A percentile compares a stretch with the other conserved stretches of the same genome.
Conservation (phyloP, 257 asterid species). For the Solanum rostratum region DNA sequence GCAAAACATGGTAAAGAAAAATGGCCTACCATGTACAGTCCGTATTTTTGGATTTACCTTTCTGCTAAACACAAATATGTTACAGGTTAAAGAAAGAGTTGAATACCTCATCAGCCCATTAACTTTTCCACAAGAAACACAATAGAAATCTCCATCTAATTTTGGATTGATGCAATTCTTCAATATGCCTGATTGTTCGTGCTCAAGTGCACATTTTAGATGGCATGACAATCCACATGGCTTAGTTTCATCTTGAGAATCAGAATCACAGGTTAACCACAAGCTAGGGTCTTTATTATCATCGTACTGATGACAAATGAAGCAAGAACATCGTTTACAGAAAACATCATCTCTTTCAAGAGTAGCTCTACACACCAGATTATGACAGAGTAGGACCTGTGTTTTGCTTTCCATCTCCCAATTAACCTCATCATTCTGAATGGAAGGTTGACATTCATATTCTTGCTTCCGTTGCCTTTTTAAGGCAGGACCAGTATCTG, state of each 20-base stretch:
- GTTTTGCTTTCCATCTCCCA: slow-evolving; percentile 15
- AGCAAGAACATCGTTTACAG: slow-evolving; percentile 82
- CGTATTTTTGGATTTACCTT: not conserved
- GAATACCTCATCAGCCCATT: slow-evolving; percentile 63
- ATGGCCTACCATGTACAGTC: not conserved
- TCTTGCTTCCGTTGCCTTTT: slow-evolving; percentile 47
- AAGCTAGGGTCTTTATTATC: slow-evolving; percentile 85
- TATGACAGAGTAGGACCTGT: slow-evolving; percentile 32
- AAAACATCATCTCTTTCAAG: slow-evolving; percentile 32
- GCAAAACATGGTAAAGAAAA: not conserved
- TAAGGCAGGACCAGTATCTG: slow-evolving; percentile 21
- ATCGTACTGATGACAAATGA: slow-evolving; percentile 60
- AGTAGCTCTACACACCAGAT: slow-evolving; percentile 69
- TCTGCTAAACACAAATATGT: not conserved
- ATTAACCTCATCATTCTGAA: slow-evolving; percentile 20
- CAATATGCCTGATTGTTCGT: slow-evolving; percentile 42
- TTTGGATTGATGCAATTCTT: slow-evolving; percentile 35
- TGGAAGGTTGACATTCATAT: not conserved
- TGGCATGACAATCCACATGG: slow-evolving; percentile 85
- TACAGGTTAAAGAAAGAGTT: not conserved
- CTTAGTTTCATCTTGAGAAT: slow-evolving; percentile 37
- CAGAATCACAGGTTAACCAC: slow-evolving; percentile 63
- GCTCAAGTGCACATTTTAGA: slow-evolving; percentile 64
- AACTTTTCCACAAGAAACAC: slow-evolving; percentile 66
- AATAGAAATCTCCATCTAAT: slow-evolving; percentile 64